These are phyloP conservation scores for Leishmania tropica DNA, from an alignment of 208 protist genomes.

Conservation along the genomic window DNA sequence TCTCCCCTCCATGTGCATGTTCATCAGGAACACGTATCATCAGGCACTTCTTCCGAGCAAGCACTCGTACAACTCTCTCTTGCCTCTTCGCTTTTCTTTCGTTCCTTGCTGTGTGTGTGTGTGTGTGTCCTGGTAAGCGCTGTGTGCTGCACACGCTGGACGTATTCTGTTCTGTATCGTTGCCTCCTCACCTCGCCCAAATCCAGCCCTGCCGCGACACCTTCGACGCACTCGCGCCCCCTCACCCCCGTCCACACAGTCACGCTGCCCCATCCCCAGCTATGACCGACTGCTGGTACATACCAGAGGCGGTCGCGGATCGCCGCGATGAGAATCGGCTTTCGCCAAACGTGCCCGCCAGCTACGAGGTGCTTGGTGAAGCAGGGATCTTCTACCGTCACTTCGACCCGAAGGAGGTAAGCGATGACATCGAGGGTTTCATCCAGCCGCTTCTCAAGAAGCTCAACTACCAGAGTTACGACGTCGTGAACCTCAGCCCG, in stretches of 20 bases:
- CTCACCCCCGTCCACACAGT: not conserved
- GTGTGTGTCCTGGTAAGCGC: not conserved
- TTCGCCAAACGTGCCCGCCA: constrained; percentile 43
- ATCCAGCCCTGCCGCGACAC: not conserved
- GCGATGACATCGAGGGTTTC: constrained; percentile 31
- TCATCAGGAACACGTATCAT: not conserved
- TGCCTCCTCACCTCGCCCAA: not conserved
- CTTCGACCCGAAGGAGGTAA: constrained; percentile 36
- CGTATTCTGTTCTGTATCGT: not conserved
- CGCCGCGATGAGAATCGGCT: constrained; percentile 55
- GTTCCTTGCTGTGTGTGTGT: not conserved
- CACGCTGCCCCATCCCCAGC: not conserved
- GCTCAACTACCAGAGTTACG: constrained; percentile 52
- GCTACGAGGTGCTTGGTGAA: constrained; percentile 43
- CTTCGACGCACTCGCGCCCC: not conserved
- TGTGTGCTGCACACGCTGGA: too few species aligned
- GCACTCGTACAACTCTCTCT: not conserved
- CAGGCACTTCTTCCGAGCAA: not conserved
- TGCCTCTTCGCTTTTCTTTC: not conserved
- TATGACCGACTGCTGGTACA: constrained; percentile 70
- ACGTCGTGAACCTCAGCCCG: constrained; percentile 46
- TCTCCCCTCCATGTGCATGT: not conserved
- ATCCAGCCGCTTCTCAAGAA: constrained; percentile 41
- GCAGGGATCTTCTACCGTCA: constrained; percentile 46
- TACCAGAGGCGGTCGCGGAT: constrained; percentile 45